Evolutionary conservation across 768 basidiomycete species (phyloP).

Genomic region (Boletales sp.): DNA sequence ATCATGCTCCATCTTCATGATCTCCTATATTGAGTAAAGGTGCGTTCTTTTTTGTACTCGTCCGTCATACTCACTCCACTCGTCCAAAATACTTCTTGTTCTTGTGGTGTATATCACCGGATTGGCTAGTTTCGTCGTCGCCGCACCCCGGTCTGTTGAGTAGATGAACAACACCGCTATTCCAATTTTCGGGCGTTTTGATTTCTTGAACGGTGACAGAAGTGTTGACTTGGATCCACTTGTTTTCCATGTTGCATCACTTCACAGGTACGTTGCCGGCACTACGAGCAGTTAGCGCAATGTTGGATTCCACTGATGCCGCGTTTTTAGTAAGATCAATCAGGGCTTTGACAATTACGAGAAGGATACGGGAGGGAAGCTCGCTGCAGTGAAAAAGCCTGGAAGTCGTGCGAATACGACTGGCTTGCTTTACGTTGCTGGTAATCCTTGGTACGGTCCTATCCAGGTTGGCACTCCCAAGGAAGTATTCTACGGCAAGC

Average conservation of each 20-base stretch:
- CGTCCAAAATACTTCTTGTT: conserved; percentile 7
- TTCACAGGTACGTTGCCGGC: conserved; percentile 1
- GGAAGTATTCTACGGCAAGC: background rate
- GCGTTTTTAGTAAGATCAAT: background rate
- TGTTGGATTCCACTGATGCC: background rate
- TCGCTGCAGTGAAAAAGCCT: background rate
- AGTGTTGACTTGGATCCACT: conserved; percentile 1
- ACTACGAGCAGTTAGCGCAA: no score
- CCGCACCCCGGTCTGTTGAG: background rate
- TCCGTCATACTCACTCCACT: background rate
- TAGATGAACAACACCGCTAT: background rate
- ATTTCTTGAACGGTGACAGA: background rate
- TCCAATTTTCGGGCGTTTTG: conserved; percentile 6
- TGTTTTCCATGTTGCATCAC: conserved; percentile 2
- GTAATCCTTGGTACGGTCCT: conserved; percentile 9
- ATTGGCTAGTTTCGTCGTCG: background rate
- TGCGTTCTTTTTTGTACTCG: no score
- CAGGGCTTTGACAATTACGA: conserved; percentile 1
- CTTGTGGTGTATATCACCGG: background rate
- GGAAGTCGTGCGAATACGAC: background rate
- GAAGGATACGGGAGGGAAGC: conserved; percentile 5
- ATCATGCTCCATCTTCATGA: no score
- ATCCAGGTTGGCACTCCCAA: conserved; percentile 12
- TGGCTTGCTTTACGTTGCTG: no score
- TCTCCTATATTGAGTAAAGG: no score